A percentile compares a stretch with the other conserved stretches of the same genome.
These are phyloP conservation scores for Mortierella polycephala DNA, from an alignment of 371 early-diverging fungal genomes.

Conservation along the genomic window DNA sequence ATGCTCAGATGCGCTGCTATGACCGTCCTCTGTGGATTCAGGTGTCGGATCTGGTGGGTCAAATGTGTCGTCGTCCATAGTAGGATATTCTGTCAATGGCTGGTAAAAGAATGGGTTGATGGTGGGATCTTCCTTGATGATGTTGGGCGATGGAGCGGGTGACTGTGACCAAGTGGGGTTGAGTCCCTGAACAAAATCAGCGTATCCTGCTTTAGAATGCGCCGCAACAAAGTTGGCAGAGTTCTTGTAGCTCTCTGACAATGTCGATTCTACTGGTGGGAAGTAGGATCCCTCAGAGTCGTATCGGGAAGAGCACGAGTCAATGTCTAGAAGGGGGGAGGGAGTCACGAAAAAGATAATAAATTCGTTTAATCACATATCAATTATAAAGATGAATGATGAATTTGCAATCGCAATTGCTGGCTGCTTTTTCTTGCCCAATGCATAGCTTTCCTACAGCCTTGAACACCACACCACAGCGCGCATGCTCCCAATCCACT, in stretches of 20 bases:
- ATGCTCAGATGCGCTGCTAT: conserved; percentile 28
- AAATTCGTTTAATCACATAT: not conserved
- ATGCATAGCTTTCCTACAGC: too few relatives aligned
- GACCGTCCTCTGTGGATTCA: conserved; percentile 52
- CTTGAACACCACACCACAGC: too few relatives aligned
- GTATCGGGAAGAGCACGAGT: conserved; percentile 32
- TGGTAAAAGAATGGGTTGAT: conserved; percentile 69
- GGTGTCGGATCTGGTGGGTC: conserved; percentile 66
- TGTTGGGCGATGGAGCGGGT: conserved; percentile 69
- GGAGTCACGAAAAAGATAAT: not conserved
- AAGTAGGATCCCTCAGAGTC: conserved; percentile 43
- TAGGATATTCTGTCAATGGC: conserved; percentile 55
- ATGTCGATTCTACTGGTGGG: conserved; percentile 42
- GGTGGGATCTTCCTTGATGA: conserved; percentile 66
- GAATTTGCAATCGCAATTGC: not conserved
- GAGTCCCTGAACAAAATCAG: conserved; percentile 43
- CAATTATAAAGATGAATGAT: not conserved
- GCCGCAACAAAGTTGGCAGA: conserved; percentile 53
- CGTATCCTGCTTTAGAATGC: conserved; percentile 32
- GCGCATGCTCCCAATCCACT: too few relatives aligned
- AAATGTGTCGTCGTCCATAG: conserved; percentile 71
- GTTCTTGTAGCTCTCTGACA: conserved; percentile 56
- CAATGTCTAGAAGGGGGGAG: conserved; percentile 18
- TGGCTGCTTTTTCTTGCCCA: too few relatives aligned
- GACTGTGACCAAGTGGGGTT: conserved; percentile 70